Evolutionary conservation across 140 eudicot species (phyloP), one percentile per base, ranked within the genome.

Genomic region (Cichorium intybus): DNA sequence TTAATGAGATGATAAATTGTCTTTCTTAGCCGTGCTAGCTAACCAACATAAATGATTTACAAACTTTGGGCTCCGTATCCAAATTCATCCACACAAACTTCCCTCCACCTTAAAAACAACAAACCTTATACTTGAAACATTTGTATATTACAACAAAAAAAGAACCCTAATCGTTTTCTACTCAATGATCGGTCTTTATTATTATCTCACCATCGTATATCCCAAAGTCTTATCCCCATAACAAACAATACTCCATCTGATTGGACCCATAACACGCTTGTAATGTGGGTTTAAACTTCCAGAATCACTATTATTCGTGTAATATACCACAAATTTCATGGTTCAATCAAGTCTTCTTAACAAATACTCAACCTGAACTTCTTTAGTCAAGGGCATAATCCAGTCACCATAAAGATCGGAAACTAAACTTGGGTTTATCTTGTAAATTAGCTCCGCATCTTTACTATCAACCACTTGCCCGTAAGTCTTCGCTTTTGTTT

Each of bases 361-460:
- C 60, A 92, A 58, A 77, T 92, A 92, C 79, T 81, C 74, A 43
- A 92, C 89, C 55, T 92, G 98, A 41, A 92, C 98, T 69, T 85
- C 83, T 72, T 92, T 92, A 1, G 98, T 92, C 57, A 92, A 65
- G 17, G 98, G 96, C 98, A 92, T 92, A 62, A 92, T 92, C 98
- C 98, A 92, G 26, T 72, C 87, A 57, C 95, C 96, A 47, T 92
- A 92, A 14, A 92, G 76, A 75, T 83, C 86, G 23, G 95, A 96
- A 59, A 92, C 93, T 21, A 92, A 78, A 56, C 72, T 75, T 39
- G 98, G 98, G 55, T 83, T 81, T 45, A 92, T 92, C 60, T 88
- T 92, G 86, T 83, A 92, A 7, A 80, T 96, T 0, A 85, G 84
- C 20, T 81, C 83, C 6, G 72, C 76, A 24, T 52, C 81, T 37